Evolutionary conservation across 1,139 yeast genomes (phyloP), one percentile per base, ranked within the genome.

Genomic region (Suhomyces ambrosiae): DNA sequence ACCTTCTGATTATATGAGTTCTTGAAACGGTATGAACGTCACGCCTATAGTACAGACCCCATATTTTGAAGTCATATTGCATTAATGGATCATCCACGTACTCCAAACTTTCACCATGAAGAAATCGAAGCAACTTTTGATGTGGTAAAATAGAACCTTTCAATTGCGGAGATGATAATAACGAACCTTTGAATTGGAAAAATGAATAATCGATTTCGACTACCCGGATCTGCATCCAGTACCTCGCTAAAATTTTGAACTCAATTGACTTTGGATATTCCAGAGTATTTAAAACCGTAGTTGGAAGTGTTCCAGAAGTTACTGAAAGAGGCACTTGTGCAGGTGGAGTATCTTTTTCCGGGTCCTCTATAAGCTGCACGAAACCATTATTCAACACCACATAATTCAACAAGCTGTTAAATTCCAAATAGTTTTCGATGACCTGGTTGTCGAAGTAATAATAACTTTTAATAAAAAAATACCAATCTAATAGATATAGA

Each of bases 171-270:
- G 65, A 57, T n/a, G 59, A 50, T 30, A 63, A 42, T 11, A 63
- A 48, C 10, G 63, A 53, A 1, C 68, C 67, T 38, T 60, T 60
- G 33, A 50, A 55, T 41, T 61, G 70, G 47, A 64, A 62, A 42
- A 60, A 63, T 8, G 63, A 50, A 17, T 49, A 52, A 21, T 60
- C 67, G 14, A 63, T 40, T 40, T 63, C 70, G 12, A 59, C 46
- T 18, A 62, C 37, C 28, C 69, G 47, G 10, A 64, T 38, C 39
- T 62, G 60, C 10, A 60, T 49, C 70, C 70, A 65, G 36, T 52
- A 58, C 23, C 52, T 50, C 4, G 60, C 53, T 4, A 62, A 37
- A 10, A 54, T 18, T 21, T 44, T 49, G 33, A 57, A 54, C 34
- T 54, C 65, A 7, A 40, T 32, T 13, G 40, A 35, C 17, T 21